Evolutionary conservation across 2,329 filamentous ascomycete species (phyloP), one percentile per base, ranked within the genome.

Genomic region (Lojkania enalia): DNA sequence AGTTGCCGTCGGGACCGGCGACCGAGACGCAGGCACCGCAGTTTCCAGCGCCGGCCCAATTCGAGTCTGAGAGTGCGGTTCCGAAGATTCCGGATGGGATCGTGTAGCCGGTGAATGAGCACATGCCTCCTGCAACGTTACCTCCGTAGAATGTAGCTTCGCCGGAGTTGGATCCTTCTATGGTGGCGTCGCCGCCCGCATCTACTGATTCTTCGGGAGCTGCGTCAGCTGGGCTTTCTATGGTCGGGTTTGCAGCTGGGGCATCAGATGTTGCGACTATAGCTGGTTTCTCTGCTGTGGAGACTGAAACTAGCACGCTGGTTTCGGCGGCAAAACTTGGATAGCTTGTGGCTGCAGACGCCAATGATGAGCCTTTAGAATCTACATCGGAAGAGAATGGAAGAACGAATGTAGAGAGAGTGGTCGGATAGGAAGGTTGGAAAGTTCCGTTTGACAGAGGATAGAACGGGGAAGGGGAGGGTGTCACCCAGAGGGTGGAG

Each of bases 11-110:
- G 3, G 77, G 78, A 0, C 80, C 80, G 2, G 75, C 82, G 23
- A 87, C 81, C 39, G 75, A 66, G 11, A 87, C 69, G 52, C 85
- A 87, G 15, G 75, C 71, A 52, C 85, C 84, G 57, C 85, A 88
- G 51, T 80, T 72, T 31, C 71, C 74, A 2, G 77, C 74, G 40
- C 63, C 68, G 39, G 75, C 66, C 84, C 84, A 87, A 54, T 76
- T 78, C 2, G 74, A 69, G 29, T 76, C 76, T 0, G 83, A 81
- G 38, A 83, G 75, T 1, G 85, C 84, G 7, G 82, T 83, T 43
- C 85, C 84, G 55, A 73, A 81, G 44, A 86, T 66, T 11, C 73
- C 72, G 9, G 76, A 71, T 5, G 84, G 83, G 19, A 87, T 71
- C 2, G 76, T 83, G 70, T 85, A 86, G 39, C 76, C 79, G 5